Percentiles rank a stretch among this genome's conserved stretches.
Evolutionary conservation across 2,329 filamentous ascomycete species (phyloP).

Genomic region (Epichloe aotearoae): DNA sequence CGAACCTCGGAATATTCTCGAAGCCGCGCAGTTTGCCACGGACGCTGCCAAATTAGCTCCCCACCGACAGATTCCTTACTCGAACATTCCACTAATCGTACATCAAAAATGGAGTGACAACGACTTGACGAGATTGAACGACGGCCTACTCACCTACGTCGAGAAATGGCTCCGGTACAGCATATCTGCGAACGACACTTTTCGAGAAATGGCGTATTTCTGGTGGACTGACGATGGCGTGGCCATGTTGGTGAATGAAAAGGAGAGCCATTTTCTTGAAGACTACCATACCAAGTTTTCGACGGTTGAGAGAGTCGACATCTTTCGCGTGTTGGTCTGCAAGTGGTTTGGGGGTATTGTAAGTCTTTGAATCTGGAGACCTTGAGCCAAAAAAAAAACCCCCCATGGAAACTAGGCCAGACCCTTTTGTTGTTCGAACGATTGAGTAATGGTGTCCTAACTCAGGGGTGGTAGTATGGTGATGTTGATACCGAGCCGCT

Average conservation of each 20-base stretch:
- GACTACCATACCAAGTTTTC: constrained; percentile 9
- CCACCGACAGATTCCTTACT: constrained; percentile 9
- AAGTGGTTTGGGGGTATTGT: constrained; percentile 14
- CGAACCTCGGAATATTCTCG: constrained; percentile 10
- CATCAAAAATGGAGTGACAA: constrained; percentile 12
- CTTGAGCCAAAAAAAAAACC: too few species aligned
- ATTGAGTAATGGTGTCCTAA: neutral
- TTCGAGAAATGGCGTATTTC: constrained; percentile 12
- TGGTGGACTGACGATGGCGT: constrained; percentile 13
- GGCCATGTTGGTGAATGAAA: constrained; percentile 9
- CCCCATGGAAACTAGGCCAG: too few species aligned
- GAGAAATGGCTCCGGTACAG: constrained; percentile 12
- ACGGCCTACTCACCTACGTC: constrained; percentile 9
- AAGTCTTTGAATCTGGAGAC: constrained; percentile 1
- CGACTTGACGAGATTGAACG: constrained; percentile 8
- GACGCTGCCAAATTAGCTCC: constrained; percentile 6
- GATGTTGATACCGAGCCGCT: constrained; percentile 15
- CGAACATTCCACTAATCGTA: constrained; percentile 14
- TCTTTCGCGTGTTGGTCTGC: constrained; percentile 12
- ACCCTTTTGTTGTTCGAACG: too few species aligned
- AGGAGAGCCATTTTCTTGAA: constrained; percentile 7
- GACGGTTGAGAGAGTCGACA: constrained; percentile 12
- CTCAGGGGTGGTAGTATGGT: constrained; percentile 8
- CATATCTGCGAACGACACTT: constrained; percentile 1
- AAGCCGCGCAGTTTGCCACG: constrained; percentile 10